phyloP scores from a whole-genome alignment of 2,329 filamentous ascomycete species.

The Aspergillus cejpii region DNA sequence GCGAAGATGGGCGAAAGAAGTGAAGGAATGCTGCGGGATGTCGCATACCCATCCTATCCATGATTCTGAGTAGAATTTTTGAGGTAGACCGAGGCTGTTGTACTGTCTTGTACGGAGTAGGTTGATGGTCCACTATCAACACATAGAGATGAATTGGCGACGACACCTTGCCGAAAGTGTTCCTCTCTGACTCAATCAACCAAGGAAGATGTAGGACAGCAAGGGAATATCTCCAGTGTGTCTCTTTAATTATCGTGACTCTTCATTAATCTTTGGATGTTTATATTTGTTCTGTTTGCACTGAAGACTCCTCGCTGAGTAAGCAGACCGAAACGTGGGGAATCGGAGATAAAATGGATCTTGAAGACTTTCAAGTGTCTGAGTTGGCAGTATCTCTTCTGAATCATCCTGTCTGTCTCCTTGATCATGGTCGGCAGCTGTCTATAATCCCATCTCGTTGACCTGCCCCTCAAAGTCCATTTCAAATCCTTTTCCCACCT shows the following conservation, averaged over 20 bases:
- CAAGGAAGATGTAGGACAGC: no score
- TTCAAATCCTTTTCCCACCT: constrained; percentile 11
- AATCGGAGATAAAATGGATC: not conserved
- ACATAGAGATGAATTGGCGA: no score
- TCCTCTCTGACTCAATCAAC: no score
- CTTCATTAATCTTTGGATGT: not conserved
- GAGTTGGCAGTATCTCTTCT: no score
- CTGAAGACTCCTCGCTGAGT: not conserved
- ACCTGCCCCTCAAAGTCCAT: not conserved
- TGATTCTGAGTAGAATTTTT: not conserved
- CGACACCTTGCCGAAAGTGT: no score
- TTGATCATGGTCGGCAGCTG: not conserved
- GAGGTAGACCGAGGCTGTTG: not conserved
- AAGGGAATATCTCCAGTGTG: no score
- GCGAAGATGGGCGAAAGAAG: constrained; percentile 10
- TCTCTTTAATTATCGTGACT: no score
- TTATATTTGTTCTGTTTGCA: constrained; percentile 1
- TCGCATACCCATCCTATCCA: constrained; percentile 9
- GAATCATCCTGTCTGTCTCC: not conserved
- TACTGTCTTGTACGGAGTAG: no score
- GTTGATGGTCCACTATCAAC: not conserved
- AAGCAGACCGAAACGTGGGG: no score
- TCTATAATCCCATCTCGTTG: constrained; percentile 2
- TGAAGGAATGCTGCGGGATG: constrained; percentile 9
- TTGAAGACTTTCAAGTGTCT: no score